Conservation (phyloP, 179 eudicot genomes). For the Silene noctiflora region DNA sequence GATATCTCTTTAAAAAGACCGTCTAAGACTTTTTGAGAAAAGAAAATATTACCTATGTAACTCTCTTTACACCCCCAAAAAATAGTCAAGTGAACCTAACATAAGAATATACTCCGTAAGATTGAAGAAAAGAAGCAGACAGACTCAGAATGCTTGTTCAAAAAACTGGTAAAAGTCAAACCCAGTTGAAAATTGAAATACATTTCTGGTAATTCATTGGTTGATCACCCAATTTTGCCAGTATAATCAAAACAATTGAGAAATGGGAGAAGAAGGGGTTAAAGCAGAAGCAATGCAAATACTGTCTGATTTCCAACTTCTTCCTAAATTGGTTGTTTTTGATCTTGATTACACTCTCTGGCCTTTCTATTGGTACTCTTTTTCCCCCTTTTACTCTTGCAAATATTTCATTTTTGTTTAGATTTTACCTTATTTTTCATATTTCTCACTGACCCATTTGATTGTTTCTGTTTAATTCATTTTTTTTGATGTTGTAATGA, state of each 20-base stretch:
- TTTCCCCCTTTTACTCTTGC: not conserved
- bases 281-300: slow-evolving; percentile 67
- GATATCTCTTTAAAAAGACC: no score
- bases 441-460: not conserved
- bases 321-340: slow-evolving; percentile 90
- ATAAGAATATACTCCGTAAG: no score
- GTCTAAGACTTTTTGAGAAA: no score
- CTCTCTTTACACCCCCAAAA: no score
- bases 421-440: not conserved
- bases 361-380: slow-evolving; percentile 85
- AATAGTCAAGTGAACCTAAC: no score
- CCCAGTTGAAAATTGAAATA: no score
- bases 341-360: slow-evolving; percentile 81
- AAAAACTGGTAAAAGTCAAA: no score
- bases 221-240: not conserved
- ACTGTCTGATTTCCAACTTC: slow-evolving; percentile 51
- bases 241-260: not conserved
- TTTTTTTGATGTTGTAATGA: not conserved
- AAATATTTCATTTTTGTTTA: not conserved
- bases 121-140: no score
- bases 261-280: slow-evolving; percentile 56
- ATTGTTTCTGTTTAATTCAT: slow-evolving; percentile 1
- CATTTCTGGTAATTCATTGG: no score
- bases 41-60: no score
- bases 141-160: no score